Percentiles rank a stretch among this genome's conserved stretches.
These are phyloP conservation scores for Plantago coronopus DNA, from an alignment of 305 asterid species.

Conservation along the genomic window DNA sequence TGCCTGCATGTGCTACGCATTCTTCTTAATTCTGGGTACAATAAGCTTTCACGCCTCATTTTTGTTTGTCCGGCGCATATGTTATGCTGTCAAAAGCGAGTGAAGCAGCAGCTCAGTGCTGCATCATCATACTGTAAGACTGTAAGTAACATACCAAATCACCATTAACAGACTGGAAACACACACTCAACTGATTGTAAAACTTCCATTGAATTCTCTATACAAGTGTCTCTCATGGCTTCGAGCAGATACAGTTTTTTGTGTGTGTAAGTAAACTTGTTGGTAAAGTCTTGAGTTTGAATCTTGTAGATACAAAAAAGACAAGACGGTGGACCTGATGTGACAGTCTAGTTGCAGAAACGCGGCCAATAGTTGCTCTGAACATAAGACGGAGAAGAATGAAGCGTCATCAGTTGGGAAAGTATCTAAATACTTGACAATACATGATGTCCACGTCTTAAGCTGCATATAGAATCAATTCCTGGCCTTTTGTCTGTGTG, in stretches of 20 bases:
- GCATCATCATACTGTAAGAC: slow-evolving; percentile 7
- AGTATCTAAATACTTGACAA: slow-evolving; percentile 1
- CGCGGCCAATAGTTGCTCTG: background rate
- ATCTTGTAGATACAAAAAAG: too few species aligned
- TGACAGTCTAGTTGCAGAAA: background rate
- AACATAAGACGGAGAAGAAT: slow-evolving; percentile 6
- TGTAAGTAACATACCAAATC: slow-evolving; percentile 5
- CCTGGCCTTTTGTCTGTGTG: background rate
- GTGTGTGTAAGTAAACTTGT: too few species aligned
- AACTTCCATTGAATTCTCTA: background rate
- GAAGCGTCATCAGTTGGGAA: slow-evolving; percentile 10
- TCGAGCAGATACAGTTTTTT: too few species aligned
- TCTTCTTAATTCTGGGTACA: slow-evolving; percentile 76
- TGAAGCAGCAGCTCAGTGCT: slow-evolving; percentile 26
- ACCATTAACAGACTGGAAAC: slow-evolving; percentile 5
- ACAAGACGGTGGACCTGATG: too few species aligned
- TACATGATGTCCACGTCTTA: slow-evolving; percentile 1
- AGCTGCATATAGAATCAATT: background rate
- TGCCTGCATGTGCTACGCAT: slow-evolving; percentile 65
- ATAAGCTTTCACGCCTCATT: slow-evolving; percentile 58
- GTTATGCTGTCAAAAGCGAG: slow-evolving; percentile 66
- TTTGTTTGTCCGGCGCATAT: slow-evolving; percentile 56
- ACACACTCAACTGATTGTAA: background rate
- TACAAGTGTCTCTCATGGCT: too few species aligned
- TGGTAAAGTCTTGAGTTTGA: too few species aligned